Evolutionary conservation across 2,329 filamentous ascomycete species (phyloP).

Genomic region (Dactylellina leptospora): DNA sequence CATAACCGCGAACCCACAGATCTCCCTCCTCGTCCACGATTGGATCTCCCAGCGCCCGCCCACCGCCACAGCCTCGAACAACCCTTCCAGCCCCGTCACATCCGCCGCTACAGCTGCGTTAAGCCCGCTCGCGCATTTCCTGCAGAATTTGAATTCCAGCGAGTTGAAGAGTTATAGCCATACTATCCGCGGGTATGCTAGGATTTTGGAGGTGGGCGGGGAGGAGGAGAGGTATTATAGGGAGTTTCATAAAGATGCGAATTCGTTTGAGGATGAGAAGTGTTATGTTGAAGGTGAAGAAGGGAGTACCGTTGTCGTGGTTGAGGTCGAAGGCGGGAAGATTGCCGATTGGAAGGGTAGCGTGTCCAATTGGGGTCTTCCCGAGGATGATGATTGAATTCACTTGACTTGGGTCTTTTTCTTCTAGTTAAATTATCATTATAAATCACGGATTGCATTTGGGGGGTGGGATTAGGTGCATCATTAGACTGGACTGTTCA

Average conservation of each 20-base stretch:
- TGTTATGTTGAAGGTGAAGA: slow-evolving; percentile 82
- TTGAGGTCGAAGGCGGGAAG: slow-evolving; percentile 60
- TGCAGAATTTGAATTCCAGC: slow-evolving; percentile 90
- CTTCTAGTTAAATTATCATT: neutral
- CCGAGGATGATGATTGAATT: slow-evolving; percentile 27
- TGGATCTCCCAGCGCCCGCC: slow-evolving; percentile 95
- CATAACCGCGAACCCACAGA: slow-evolving; percentile 81
- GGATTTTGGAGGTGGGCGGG: slow-evolving; percentile 74
- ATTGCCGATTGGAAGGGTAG: slow-evolving; percentile 49
- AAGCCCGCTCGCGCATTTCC: slow-evolving; percentile 80
- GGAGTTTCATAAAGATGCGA: slow-evolving; percentile 85
- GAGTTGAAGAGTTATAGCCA: slow-evolving; percentile 88
- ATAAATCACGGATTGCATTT: neutral
- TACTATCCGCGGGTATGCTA: slow-evolving; percentile 89
- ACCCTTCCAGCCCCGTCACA: slow-evolving; percentile 69
- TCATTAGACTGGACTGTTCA: no score
- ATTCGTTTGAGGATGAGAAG: slow-evolving; percentile 77
- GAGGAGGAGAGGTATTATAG: slow-evolving; percentile 87
- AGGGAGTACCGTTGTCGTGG: slow-evolving; percentile 85
- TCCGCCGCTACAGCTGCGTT: slow-evolving; percentile 63
- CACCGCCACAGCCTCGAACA: slow-evolving; percentile 62
- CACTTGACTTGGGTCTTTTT: no score
- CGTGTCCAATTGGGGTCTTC: slow-evolving; percentile 38
- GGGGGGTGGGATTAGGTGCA: no score
- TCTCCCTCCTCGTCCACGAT: slow-evolving; percentile 95